These are phyloP conservation scores for Luvunga scandens DNA, from an alignment of 345 rosid genomes.

Conservation along the genomic window DNA sequence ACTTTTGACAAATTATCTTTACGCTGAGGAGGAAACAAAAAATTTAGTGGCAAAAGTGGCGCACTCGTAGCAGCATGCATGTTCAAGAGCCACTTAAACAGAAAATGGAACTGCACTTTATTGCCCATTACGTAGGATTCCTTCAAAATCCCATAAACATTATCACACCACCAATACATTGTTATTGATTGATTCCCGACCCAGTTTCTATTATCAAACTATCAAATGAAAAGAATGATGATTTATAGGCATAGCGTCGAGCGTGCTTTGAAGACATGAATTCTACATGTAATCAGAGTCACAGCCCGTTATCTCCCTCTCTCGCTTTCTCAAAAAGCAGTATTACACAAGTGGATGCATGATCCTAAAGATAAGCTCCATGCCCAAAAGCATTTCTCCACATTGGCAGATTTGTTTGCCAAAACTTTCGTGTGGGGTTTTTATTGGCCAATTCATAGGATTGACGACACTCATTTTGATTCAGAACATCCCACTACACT, in stretches of 20 bases:
- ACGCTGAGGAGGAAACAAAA: background rate
- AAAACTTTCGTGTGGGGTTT: background rate
- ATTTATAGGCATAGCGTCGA: background rate
- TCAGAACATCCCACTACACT: too few species aligned
- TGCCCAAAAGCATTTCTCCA: background rate
- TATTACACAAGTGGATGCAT: background rate
- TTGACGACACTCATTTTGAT: background rate
- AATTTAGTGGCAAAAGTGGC: constrained; percentile 18
- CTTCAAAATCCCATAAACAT: background rate
- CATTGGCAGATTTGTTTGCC: background rate
- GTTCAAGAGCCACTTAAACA: background rate
- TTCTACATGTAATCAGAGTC: background rate
- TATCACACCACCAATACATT: background rate
- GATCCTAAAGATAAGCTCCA: constrained; percentile 6
- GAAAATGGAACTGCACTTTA: background rate
- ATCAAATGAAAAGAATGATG: background rate
- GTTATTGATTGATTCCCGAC: background rate
- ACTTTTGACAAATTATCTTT: background rate
- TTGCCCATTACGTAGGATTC: constrained; percentile 5
- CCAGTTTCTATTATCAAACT: background rate
- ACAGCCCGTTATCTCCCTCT: background rate
- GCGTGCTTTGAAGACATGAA: background rate
- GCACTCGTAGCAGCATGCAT: constrained; percentile 11
- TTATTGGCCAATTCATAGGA: background rate
- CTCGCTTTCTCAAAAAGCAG: background rate